Conservation (phyloP, 495 filamentous ascomycete genomes). For the Aspergillus nanangensis region DNA sequence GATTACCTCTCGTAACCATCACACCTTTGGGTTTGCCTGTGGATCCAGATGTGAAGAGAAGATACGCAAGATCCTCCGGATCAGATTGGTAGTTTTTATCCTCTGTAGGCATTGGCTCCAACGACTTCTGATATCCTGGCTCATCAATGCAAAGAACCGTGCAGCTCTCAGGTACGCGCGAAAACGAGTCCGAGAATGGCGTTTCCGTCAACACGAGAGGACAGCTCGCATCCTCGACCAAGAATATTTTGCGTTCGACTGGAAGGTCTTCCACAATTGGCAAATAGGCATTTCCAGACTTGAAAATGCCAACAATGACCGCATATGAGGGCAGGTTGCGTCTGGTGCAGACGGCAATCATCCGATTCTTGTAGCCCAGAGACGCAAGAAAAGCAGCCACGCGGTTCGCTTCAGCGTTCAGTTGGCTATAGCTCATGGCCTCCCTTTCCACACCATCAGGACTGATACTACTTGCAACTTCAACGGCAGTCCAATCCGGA, state of each 20-base stretch:
- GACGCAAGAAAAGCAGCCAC: conserved; percentile 34
- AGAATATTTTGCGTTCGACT: conserved; percentile 38
- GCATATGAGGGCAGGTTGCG: conserved; percentile 39
- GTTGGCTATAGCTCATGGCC: conserved; percentile 29
- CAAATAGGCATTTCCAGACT: conserved; percentile 70
- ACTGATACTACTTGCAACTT: conserved; percentile 30
- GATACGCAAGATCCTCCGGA: conserved; percentile 89
- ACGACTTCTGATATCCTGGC: conserved; percentile 18
- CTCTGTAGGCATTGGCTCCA: conserved; percentile 15
- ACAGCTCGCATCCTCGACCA: conserved; percentile 33
- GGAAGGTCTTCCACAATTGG: conserved; percentile 51
- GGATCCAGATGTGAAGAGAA: conserved; percentile 94
- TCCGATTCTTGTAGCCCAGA: conserved; percentile 24
- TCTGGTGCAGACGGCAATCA: conserved; percentile 41
- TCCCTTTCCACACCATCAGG: conserved; percentile 27
- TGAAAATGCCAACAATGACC: conserved; percentile 40
- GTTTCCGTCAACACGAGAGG: conserved; percentile 27
- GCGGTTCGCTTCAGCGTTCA: conserved; percentile 34
- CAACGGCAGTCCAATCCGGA: conserved; percentile 37
- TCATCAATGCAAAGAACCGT: conserved; percentile 27
- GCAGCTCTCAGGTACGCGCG: conserved; percentile 19
- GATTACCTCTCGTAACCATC: conserved; percentile 55
- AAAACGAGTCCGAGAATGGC: conserved; percentile 14
- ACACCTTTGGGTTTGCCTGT: conserved; percentile 98
- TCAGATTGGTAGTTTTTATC: conserved; percentile 29